phyloP scores from a whole-genome alignment of 1,139 yeast species.

The Nadsonia commutata region DNA sequence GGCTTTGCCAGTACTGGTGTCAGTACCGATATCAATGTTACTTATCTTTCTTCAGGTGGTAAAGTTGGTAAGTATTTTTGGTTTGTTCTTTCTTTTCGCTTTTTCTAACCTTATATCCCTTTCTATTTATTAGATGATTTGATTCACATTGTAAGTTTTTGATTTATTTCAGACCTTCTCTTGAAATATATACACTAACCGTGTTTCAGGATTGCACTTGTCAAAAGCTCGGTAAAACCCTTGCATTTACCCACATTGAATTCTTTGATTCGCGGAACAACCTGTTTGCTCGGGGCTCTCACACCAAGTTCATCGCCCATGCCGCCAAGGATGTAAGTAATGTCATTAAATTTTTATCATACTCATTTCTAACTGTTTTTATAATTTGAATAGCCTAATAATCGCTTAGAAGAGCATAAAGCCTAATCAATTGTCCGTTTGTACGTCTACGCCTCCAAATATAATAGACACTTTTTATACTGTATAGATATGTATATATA shows the following conservation, averaged over 20 bases:
- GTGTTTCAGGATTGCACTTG: constrained; percentile 18
- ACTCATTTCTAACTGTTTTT: not conserved
- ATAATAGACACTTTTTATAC: too few relatives aligned
- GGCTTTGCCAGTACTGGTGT: constrained; percentile 31
- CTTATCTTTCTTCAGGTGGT: constrained; percentile 29
- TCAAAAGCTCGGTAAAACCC: constrained; percentile 26
- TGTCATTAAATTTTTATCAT: not conserved
- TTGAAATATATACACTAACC: not conserved
- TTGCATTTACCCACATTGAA: constrained; percentile 29
- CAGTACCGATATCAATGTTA: constrained; percentile 28
- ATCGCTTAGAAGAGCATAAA: not conserved
- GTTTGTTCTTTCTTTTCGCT: not conserved
- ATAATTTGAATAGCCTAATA: not conserved
- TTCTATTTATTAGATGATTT: constrained; percentile 10
- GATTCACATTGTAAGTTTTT: constrained; percentile 12
- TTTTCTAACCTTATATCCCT: not conserved
- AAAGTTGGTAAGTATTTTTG: constrained; percentile 18
- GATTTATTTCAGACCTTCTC: too few relatives aligned
- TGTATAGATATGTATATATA: too few relatives aligned
- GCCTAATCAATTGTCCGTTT: too few relatives aligned
- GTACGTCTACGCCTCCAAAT: too few relatives aligned
- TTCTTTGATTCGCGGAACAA: constrained; percentile 17
- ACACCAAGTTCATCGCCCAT: constrained; percentile 27
- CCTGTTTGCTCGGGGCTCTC: constrained; percentile 30
- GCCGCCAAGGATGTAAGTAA: constrained; percentile 24